phyloP scores from a whole-genome alignment of 148 eudicot species.

The Diospyros kaki region DNA sequence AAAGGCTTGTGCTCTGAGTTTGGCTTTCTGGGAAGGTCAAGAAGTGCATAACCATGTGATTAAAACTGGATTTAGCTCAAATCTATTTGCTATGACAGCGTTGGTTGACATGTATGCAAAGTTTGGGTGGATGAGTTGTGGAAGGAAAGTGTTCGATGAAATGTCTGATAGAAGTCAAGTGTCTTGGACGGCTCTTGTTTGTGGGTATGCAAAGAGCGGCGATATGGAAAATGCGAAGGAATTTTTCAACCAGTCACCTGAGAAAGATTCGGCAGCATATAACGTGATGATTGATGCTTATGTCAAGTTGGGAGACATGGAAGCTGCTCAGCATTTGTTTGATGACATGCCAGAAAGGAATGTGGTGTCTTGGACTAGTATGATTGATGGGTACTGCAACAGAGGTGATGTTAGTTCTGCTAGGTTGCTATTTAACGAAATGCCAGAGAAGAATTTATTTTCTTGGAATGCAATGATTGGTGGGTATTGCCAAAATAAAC shows the following conservation, averaged over 20 bases:
- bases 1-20: constrained; percentile 47
- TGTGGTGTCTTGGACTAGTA: constrained; percentile 72
- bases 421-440: constrained; percentile 51
- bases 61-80: constrained; percentile 47
- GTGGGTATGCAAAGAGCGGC: constrained; percentile 60
- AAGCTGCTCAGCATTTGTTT: constrained; percentile 43
- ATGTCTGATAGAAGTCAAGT: constrained; percentile 63
- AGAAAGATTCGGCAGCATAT: constrained; percentile 50
- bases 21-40: constrained; percentile 39
- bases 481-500: constrained; percentile 64
- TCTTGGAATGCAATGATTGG: constrained; percentile 85
- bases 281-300: constrained; percentile 67
- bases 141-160: constrained; percentile 61
- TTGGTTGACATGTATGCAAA: constrained; percentile 77
- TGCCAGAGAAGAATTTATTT: constrained; percentile 58
- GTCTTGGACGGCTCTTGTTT: constrained; percentile 71
- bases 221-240: constrained; percentile 42
- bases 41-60: constrained; percentile 52
- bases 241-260: constrained; percentile 53
- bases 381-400: constrained; percentile 69
- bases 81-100: constrained; percentile 58
- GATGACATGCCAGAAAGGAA: constrained; percentile 45
- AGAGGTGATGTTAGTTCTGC: constrained; percentile 43
- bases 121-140: constrained; percentile 43
- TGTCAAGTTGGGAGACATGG: constrained; percentile 63